phyloP scores from a whole-genome alignment of 352 stramenopile genomes.

The Globisporangium irregulare region DNA sequence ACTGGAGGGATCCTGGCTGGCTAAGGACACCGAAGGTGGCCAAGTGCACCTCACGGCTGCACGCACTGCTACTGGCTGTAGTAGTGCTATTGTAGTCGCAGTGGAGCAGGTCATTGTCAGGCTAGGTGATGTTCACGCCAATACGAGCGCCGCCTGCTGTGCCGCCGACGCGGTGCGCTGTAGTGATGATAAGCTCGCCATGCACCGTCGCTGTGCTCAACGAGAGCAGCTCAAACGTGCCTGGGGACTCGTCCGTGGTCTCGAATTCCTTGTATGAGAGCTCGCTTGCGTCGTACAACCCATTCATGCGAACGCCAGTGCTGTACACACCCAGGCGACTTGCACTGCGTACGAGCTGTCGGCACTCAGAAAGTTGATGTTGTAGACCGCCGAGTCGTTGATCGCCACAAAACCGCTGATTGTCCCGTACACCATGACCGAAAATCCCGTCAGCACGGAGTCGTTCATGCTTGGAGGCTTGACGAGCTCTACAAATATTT shows the following conservation, averaged over 20 bases:
- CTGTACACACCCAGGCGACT: constrained; percentile 20
- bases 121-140: constrained; percentile 29
- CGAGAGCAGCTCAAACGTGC: constrained; percentile 20
- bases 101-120: constrained; percentile 24
- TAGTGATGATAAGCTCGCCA: constrained; percentile 20
- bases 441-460: constrained; percentile 40
- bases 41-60: constrained; percentile 33
- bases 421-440: constrained; percentile 25
- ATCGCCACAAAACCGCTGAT: constrained; percentile 21
- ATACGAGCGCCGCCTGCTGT: constrained; percentile 30
- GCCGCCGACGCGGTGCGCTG: constrained; percentile 31
- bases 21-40: constrained; percentile 11
- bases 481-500: constrained; percentile 42
- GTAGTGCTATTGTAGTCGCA: constrained; percentile 21
- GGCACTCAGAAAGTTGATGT: constrained; percentile 28
- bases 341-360: constrained; percentile 33
- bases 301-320: constrained; percentile 4
- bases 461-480: constrained; percentile 53
- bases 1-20: constrained; percentile 25
- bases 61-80: constrained; percentile 13
- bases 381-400: constrained; percentile 22
- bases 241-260: constrained; percentile 9
- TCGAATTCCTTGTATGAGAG: background rate
- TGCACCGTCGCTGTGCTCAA: constrained; percentile 20
- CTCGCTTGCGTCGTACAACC: constrained; percentile 1